Evolutionary conservation across 768 basidiomycete genomes (phyloP), one percentile per base, ranked within the genome.

Genomic region (Tulasnella sp.): DNA sequence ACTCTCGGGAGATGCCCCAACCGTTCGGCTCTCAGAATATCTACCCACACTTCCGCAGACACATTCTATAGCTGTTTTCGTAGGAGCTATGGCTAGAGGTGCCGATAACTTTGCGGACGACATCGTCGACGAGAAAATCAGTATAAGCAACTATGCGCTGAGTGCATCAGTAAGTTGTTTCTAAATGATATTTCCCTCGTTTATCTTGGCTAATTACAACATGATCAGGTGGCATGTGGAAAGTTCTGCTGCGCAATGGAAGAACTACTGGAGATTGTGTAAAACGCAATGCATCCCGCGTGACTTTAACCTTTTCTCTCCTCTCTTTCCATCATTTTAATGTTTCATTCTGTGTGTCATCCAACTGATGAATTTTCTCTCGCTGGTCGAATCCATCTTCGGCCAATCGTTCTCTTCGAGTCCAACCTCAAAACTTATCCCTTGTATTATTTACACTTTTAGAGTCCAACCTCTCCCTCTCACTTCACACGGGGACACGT

Each of bases 81-180:
- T 99, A 50, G 93, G 93, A 43, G 95, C 93, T 19, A 99, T 99
- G 93, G 93, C 93, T 5, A 74, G 93, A 53, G 93, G 93, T 64
- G 68, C 76, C 45, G 95, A 99, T 58, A 88, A 93, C 68, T 99
- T 99, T 69, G 95, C 95, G 12, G 95, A 99, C 66, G 83, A 77
- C 20, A 70, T 85, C 58, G 85, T 96, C 0, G 95, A 99, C 62
- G 81, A 93, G 67, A 99, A 99, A 70, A 90, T 98, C 59, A 79
- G 87, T 56, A 89, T 99, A 66, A 91, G 87, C 60, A 81, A 95
- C 59, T 99, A 92, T 67, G 76, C 88, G 2, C 68, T 95, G 42
- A 92, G 88, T 60, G 91, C 91, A 22, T 63, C 62, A 24, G 59
- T 61, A 33, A 55, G 60, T 50, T 3, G 20, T 32, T 13, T 16